Base-by-base conservation (phyloP, 2,329 filamentous ascomycete species). In the Exutisphaerella laricina region DNA sequence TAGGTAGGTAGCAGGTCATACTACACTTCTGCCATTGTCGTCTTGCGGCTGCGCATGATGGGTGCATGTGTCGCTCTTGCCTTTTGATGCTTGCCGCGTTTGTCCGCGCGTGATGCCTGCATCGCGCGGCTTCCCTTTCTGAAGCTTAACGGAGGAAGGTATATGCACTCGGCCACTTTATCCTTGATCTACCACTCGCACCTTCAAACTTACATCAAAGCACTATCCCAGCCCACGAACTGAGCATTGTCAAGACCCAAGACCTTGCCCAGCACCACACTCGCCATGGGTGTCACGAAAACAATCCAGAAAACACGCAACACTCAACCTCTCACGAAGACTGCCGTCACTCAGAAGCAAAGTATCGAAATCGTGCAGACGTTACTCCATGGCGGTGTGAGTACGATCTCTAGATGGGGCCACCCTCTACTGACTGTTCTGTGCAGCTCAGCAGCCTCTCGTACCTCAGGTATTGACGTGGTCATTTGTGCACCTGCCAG, bases 301-400 rank as follows among this genome's bases (percentile, higher is more conserved):
- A 46, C 49, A 39, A 34, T 56, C 6, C 53, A 57, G 46, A 50
- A 46, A 32, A 46, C 43, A 3, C 38, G 41, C 28, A 20, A 38
- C 16, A 43, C 54, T 12, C 43, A 55, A 20, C 46, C 45, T 2
- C 46, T 63, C 9, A 64, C 58, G 34, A 56, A 55, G 30, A 59
- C 57, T 6, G 46, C 45, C n/a, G 46, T 61, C 29, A 52, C 50
- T 10, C 66, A 69, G 43, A 60, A 65, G 39, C 70, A 73, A 48
- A 74, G 70, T 45, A 58, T 67, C 28, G 69, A 70, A 41, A 55
- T 73, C 29, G 63, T 71, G 10, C 70, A 72, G 55, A 71, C 69
- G 3, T 63, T 72, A 52, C 54, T 74, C 7, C 70, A 72, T 50
- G 63, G 68, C 30, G 66, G 67, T 13, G 67, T 72, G 48, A 60